phyloP scores from a whole-genome alignment of 768 basidiomycete species.

The Boletus huronensis region DNA sequence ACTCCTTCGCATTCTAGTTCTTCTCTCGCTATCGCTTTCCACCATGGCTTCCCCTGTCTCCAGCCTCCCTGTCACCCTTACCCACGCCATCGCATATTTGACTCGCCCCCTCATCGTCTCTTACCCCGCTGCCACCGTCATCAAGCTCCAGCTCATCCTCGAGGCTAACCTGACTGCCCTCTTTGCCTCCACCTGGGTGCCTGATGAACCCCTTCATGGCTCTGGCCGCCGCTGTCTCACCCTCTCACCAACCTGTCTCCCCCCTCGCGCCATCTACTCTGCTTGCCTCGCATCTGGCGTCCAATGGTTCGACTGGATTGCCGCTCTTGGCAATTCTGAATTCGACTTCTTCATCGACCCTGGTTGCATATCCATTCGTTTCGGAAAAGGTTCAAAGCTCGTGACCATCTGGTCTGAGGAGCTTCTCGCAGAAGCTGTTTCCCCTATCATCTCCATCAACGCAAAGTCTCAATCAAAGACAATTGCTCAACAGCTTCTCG shows the following conservation, averaged over 20 bases:
- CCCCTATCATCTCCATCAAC: constrained; percentile 18
- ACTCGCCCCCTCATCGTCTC: constrained; percentile 57
- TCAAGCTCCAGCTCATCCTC: constrained; percentile 67
- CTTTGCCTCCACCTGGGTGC: constrained; percentile 64
- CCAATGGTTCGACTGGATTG: constrained; percentile 82
- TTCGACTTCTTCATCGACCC: constrained; percentile 83
- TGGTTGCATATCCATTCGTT: constrained; percentile 69
- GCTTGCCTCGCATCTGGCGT: constrained; percentile 67
- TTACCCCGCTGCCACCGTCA: constrained; percentile 59
- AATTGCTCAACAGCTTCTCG: constrained; percentile 69
- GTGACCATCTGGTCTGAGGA: constrained; percentile 70
- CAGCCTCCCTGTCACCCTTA: constrained; percentile 62
- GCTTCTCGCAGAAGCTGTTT: constrained; percentile 28
- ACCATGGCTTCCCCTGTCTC: constrained; percentile 37
- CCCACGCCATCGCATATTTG: constrained; percentile 72
- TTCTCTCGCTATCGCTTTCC: constrained; percentile 4
- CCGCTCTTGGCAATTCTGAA: constrained; percentile 61
- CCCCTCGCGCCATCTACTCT: constrained; percentile 67
- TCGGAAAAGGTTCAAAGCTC: constrained; percentile 44
- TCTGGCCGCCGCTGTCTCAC: constrained; percentile 73
- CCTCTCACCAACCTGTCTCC: constrained; percentile 63
- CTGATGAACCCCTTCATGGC: constrained; percentile 60
- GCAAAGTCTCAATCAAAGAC: constrained; percentile 46
- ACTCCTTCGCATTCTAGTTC: constrained; percentile 20
- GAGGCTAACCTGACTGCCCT: constrained; percentile 70